Conservation (phyloP, 2,329 filamentous ascomycete species). For the Stagonosporopsis tanaceti region DNA sequence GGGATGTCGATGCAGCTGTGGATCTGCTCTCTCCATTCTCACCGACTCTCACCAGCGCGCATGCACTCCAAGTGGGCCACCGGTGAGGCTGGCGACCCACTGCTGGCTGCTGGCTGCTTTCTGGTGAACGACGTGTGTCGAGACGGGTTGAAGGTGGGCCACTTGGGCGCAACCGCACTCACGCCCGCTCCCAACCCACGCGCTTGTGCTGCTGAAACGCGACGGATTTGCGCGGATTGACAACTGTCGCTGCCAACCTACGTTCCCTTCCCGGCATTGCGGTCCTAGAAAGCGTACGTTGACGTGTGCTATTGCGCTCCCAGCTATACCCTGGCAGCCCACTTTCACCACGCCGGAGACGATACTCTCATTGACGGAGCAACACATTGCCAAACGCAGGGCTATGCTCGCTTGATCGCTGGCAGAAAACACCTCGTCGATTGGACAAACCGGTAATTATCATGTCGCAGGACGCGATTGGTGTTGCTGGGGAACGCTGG, state of each 20-base stretch:
- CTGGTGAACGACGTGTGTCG: constrained; percentile 6
- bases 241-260: not conserved
- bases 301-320: constrained; percentile 5
- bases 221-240: constrained; percentile 1
- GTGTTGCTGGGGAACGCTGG: constrained; percentile 3
- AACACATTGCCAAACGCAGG: constrained; percentile 23
- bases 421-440: constrained; percentile 38
- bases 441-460: constrained; percentile 24
- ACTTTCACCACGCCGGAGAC: constrained; percentile 1
- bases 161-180: constrained; percentile 16
- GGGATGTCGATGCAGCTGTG: constrained; percentile 24
- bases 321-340: not conserved
- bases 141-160: not conserved
- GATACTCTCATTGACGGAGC: not conserved
- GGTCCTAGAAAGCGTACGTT: not conserved
- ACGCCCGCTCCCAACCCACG: constrained; percentile 1
- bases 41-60: constrained; percentile 33
- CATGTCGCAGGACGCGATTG: not conserved
- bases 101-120: not conserved
- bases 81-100: constrained; percentile 39
- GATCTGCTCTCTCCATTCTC: constrained; percentile 19
- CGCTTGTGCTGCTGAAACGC: constrained; percentile 1
- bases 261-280: not conserved
- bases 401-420: constrained; percentile 32
- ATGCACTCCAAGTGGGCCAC: constrained; percentile 26